Conservation (phyloP, 805 yeast genomes). For the Candida rishiriensis region DNA sequence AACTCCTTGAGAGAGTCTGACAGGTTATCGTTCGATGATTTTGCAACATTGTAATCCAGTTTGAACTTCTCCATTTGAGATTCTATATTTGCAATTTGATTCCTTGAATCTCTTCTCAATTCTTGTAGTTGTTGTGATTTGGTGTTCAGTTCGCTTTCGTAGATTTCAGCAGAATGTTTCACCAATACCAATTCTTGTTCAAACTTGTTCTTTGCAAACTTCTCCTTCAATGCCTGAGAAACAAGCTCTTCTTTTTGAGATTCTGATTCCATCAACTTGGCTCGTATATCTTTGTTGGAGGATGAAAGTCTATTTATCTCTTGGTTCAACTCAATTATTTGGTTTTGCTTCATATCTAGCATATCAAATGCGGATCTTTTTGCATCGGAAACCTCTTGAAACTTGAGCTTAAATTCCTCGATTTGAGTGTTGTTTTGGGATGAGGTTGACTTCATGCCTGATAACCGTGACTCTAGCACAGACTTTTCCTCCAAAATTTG, state of each 20-base stretch:
- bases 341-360: constrained; percentile 33
- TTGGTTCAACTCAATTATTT: constrained; percentile 32
- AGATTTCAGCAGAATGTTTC: constrained; percentile 31
- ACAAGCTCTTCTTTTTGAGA: constrained; percentile 27
- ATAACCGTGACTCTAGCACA: constrained; percentile 7
- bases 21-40: constrained; percentile 29
- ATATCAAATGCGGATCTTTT: constrained; percentile 31
- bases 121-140: constrained; percentile 25
- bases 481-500: constrained; percentile 18
- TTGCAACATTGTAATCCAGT: constrained; percentile 27
- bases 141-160: constrained; percentile 30
- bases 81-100: constrained; percentile 29
- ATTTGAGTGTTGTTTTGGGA: constrained; percentile 6
- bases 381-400: constrained; percentile 20
- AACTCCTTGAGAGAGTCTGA: constrained; percentile 33
- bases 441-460: not conserved
- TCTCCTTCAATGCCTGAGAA: constrained; percentile 23
- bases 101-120: constrained; percentile 25
- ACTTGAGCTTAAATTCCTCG: constrained; percentile 10
- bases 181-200: constrained; percentile 29
- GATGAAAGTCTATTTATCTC: constrained; percentile 38
- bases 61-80: constrained; percentile 32
- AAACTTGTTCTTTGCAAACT: constrained; percentile 23
- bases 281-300: constrained; percentile 39
- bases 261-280: constrained; percentile 34